Evolutionary conservation across 352 stramenopile genomes (phyloP).

Genomic region (Plasmopara muralis): DNA sequence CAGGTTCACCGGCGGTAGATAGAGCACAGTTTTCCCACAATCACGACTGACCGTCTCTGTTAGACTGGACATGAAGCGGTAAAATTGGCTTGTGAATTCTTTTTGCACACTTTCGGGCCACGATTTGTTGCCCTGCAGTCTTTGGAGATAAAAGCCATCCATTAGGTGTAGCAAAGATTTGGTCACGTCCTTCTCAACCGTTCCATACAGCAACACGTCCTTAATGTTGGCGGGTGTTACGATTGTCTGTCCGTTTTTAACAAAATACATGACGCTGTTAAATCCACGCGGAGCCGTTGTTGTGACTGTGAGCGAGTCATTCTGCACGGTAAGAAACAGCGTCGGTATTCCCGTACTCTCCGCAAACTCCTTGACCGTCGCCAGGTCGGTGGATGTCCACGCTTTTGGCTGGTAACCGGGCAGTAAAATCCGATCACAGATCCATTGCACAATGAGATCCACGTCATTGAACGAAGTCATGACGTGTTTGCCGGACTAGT

Average conservation of each 20-base stretch:
- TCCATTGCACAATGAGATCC: constrained; percentile 80
- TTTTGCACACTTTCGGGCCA: constrained; percentile 93
- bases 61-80: constrained; percentile 93
- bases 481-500: neutral
- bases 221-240: constrained; percentile 56
- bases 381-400: constrained; percentile 72
- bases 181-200: constrained; percentile 71
- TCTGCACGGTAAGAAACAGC: constrained; percentile 56
- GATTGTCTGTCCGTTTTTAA: constrained; percentile 76
- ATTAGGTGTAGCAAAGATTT: constrained; percentile 78
- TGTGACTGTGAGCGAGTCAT: constrained; percentile 41
- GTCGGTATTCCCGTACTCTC: constrained; percentile 59
- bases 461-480: constrained; percentile 85
- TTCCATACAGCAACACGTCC: constrained; percentile 66
- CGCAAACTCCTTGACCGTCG: constrained; percentile 79
- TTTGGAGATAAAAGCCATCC: constrained; percentile 79
- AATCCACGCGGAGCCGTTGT: constrained; percentile 50
- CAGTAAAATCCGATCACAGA: constrained; percentile 70
- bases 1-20: constrained; percentile 81
- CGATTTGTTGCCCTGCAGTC: constrained; percentile 67
- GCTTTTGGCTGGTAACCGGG: constrained; percentile 60
- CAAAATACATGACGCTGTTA: constrained; percentile 77
- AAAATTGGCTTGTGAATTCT: constrained; percentile 92
- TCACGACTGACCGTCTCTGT: constrained; percentile 88
- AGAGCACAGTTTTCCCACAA: constrained; percentile 91